Evolutionary conservation across 257 asterid genomes (phyloP).

Genomic region (Fraxinus americana): DNA sequence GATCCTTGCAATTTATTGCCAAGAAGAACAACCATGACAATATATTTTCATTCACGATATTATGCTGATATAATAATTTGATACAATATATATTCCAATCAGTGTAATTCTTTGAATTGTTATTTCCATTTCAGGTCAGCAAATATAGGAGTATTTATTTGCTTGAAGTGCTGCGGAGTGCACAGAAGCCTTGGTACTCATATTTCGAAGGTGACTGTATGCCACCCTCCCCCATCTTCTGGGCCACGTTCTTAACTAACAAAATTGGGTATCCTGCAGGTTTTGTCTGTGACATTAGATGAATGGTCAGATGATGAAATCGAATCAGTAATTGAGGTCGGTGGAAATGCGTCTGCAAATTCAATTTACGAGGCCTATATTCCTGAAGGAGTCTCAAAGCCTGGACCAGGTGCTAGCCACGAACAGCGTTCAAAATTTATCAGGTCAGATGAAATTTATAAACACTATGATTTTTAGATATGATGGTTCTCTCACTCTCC

Average conservation of each 20-base stretch:
- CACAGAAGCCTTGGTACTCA: constrained; percentile 97
- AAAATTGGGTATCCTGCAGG: constrained; percentile 48
- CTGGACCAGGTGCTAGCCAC: constrained; percentile 72
- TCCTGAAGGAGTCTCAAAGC: constrained; percentile 86
- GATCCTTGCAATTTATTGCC: neutral
- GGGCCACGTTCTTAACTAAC: neutral
- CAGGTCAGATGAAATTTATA: constrained; percentile 44
- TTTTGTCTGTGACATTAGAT: constrained; percentile 89
- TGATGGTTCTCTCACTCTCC: no score
- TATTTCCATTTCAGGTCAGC: constrained; percentile 64
- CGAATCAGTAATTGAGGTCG: constrained; percentile 92
- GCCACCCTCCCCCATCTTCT: neutral
- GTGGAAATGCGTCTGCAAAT: constrained; percentile 94
- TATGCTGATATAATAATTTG: neutral
- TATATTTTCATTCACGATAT: neutral
- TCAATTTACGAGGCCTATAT: constrained; percentile 94
- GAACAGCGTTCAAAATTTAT: constrained; percentile 80
- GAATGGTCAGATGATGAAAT: constrained; percentile 95
- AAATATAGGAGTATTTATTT: constrained; percentile 90
- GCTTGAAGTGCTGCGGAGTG: constrained; percentile 94
- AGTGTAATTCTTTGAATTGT: constrained; percentile 6
- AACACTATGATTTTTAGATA: no score
- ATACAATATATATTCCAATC: neutral
- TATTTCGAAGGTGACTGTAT: constrained; percentile 70
- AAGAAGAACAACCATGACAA: neutral